Evolutionary conservation across 1,284 basidiomycete genomes (phyloP), one percentile per base, ranked within the genome.

Genomic region (Cystobasidiaceae sp.): DNA sequence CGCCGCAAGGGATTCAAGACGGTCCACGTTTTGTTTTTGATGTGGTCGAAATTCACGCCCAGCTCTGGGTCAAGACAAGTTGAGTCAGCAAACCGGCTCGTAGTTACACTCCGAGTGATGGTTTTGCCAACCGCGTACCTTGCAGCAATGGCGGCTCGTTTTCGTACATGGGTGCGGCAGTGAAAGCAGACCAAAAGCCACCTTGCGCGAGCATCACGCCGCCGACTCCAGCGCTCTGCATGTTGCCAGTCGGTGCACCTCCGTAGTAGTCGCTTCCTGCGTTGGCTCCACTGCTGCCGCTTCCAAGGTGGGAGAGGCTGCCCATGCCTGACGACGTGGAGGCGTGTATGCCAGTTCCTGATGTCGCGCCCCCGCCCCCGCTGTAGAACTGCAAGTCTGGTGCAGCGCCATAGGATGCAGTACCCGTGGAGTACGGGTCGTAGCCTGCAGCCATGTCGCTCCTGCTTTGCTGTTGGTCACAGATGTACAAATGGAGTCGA

Each of bases 41-140:
- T 97, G 77, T 99, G 96, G 41, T 86, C 85, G 72, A 97, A 93
- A 79, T 98, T 97, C 77, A 99, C 93, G 48, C 94, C 96, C 28
- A 99, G 85, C 77, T 98, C 94, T 97, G 73, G 8, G 19, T 27
- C 8, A 17, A 23, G 32, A 30, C 7, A 15, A 25, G n/a, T n/a
- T n/a, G n/a, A n/a, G n/a, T n/a, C n/a, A n/a, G n/a, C n/a, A 69
- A 51, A 28, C 27, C 28, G 4, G 13, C 21, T 37, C n/a, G 7
- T 39, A 15, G 28, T n/a, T 2, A 28, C 32, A 19, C 37, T 33
- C 19, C 41, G 32, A 25, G 63, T 41, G 33, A 21, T 33, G 17
- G 33, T 37, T 15, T 44, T 46, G 23, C 33, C 41, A 27, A 57
- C 17, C 19, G 30, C 77, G 70, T 74, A 91, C 93, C 93, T 84